Conservation (phyloP, 1,284 basidiomycete genomes). For the Melanopsichium pennsylvanicum region DNA sequence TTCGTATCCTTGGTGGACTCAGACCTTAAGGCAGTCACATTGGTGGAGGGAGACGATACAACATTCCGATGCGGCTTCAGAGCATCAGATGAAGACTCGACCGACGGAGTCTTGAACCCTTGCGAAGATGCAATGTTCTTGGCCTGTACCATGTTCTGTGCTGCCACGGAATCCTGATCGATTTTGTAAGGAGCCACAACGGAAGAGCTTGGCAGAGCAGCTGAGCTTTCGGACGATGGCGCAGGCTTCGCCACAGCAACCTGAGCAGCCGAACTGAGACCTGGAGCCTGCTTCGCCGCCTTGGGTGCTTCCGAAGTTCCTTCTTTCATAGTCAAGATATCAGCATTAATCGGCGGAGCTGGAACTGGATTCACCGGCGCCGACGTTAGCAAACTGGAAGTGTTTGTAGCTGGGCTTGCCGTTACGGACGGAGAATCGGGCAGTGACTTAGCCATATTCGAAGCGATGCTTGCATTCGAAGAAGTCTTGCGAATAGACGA, state of each 20-base stretch:
- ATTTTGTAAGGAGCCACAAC: neutral
- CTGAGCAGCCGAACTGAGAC: neutral
- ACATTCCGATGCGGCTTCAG: too few species aligned
- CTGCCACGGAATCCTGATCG: neutral
- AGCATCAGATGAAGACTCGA: neutral
- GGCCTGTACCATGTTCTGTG: neutral
- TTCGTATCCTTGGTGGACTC: neutral
- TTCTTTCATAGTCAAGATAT: slow-evolving; percentile 24
- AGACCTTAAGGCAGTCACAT: too few species aligned
- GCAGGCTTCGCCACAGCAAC: neutral
- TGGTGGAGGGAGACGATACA: too few species aligned
- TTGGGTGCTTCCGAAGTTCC: slow-evolving; percentile 1
- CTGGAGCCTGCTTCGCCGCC: neutral
- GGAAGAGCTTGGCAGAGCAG: neutral
- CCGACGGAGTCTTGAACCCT: neutral
- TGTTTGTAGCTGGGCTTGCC: slow-evolving; percentile 1
- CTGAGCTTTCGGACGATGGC: neutral
- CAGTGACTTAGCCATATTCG: slow-evolving; percentile 10
- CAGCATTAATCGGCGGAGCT: slow-evolving; percentile 10
- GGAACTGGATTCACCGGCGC: slow-evolving; percentile 10
- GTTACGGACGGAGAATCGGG: slow-evolving; percentile 6
- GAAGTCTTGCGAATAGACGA: slow-evolving; percentile 19
- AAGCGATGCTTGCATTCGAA: slow-evolving; percentile 26
- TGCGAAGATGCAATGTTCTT: neutral
- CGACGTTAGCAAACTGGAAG: slow-evolving; percentile 1